Conservation (phyloP, 1,284 basidiomycete genomes). For the Cutaneotrichosporon mucoides region DNA sequence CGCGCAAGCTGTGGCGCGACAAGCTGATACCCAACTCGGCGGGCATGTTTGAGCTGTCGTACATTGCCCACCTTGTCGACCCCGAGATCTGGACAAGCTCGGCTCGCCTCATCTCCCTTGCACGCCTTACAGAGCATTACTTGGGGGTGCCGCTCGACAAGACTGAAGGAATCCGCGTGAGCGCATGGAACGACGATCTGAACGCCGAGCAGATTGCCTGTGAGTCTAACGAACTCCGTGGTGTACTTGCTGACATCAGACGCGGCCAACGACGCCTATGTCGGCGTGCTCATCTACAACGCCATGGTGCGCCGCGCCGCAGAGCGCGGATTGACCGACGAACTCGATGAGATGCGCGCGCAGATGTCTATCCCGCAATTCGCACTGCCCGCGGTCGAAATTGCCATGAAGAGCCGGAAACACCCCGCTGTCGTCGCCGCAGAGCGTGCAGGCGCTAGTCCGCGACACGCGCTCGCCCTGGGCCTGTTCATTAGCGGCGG, state of each 20-base stretch:
- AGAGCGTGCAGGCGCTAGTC: not conserved
- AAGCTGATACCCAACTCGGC: constrained; percentile 11
- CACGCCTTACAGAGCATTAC: constrained; percentile 37
- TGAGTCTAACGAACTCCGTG: constrained; percentile 23
- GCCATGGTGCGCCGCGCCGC: constrained; percentile 2
- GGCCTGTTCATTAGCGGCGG: not conserved
- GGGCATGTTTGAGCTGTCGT: constrained; percentile 44
- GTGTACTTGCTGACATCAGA: constrained; percentile 25
- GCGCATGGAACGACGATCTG: constrained; percentile 40
- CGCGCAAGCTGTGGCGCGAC: constrained; percentile 44
- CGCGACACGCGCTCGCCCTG: not conserved
- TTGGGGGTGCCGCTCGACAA: constrained; percentile 42
- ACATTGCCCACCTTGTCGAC: constrained; percentile 41
- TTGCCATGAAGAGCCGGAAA: not conserved
- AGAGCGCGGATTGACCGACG: not conserved
- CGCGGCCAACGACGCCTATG: constrained; percentile 49
- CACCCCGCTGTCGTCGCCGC: not conserved
- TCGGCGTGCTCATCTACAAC: constrained; percentile 37
- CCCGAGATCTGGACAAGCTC: constrained; percentile 28
- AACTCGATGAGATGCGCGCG: not conserved
- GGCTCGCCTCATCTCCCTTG: constrained; percentile 36
- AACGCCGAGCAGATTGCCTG: constrained; percentile 38
- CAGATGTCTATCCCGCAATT: not conserved
- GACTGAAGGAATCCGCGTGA: constrained; percentile 28
- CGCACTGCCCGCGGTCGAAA: not conserved